A percentile compares a stretch with the other conserved stretches of the same genome.
These are phyloP conservation scores for Lipomyces starkeyi DNA, from an alignment of 805 yeast genomes.

Conservation along the genomic window DNA sequence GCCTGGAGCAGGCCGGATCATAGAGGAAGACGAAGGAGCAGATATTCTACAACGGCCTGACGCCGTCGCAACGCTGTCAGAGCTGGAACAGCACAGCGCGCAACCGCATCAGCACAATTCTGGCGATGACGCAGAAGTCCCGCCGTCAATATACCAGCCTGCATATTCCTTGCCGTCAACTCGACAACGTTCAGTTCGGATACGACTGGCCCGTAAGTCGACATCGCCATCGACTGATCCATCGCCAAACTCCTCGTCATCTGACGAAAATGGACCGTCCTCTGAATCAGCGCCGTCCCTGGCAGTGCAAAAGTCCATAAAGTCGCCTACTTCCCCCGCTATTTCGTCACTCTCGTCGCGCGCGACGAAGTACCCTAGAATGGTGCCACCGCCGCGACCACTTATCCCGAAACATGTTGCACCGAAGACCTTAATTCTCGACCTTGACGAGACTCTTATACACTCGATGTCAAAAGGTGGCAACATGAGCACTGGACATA, in stretches of 20 bases:
- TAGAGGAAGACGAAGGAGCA: constrained; percentile 22
- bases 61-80: constrained; percentile 1
- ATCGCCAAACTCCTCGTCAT: constrained; percentile 5
- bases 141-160: constrained; percentile 24
- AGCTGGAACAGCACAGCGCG: constrained; percentile 4
- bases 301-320: constrained; percentile 17
- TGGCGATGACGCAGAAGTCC: constrained; percentile 7
- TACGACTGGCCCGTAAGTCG: constrained; percentile 17
- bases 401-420: constrained; percentile 34
- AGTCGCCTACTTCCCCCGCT: constrained; percentile 35
- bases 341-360: constrained; percentile 5
- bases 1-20: constrained; percentile 2
- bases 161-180: constrained; percentile 11
- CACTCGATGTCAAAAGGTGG: constrained; percentile 80
- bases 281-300: constrained; percentile 13
- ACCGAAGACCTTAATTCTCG: constrained; percentile 76
- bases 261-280: constrained; percentile 12
- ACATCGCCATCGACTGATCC: not conserved
- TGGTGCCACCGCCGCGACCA: constrained; percentile 33
- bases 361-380: constrained; percentile 28
- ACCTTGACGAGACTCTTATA: constrained; percentile 91
- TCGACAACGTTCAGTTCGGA: constrained; percentile 21
- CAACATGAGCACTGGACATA: constrained; percentile 56
- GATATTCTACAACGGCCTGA: not conserved
- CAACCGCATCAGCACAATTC: constrained; percentile 17